These are phyloP conservation scores for Hypericum androsaemum DNA, from an alignment of 345 rosid species.

Conservation along the genomic window DNA sequence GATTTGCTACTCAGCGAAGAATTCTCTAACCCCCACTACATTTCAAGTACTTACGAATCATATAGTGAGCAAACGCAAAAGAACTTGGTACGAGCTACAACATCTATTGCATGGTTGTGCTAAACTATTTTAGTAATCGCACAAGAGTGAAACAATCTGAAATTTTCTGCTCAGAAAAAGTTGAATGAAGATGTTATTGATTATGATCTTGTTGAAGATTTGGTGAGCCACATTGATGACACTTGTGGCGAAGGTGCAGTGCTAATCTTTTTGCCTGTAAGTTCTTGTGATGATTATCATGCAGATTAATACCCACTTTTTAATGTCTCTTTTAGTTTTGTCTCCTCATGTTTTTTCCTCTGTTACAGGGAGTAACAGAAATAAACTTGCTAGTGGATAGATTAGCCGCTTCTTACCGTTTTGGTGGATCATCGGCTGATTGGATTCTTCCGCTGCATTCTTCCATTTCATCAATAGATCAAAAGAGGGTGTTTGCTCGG, in stretches of 20 bases:
- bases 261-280: constrained; percentile 81
- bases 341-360: constrained; percentile 8
- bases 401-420: constrained; percentile 68
- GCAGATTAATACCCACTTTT: neutral
- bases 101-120: constrained; percentile 1
- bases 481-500: constrained; percentile 60
- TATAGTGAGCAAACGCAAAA: constrained; percentile 55
- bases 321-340: constrained; percentile 1
- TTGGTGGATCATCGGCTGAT: constrained; percentile 69
- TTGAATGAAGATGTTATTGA: constrained; percentile 78
- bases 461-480: constrained; percentile 60
- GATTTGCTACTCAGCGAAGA: constrained; percentile 74
- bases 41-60: constrained; percentile 45
- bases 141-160: neutral
- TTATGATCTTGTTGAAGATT: constrained; percentile 86
- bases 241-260: constrained; percentile 69
- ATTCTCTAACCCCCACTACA: constrained; percentile 52
- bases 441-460: constrained; percentile 94
- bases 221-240: constrained; percentile 74
- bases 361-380: constrained; percentile 66
- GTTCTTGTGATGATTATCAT: constrained; percentile 15
- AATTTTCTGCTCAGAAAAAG: constrained; percentile 44
- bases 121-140: neutral
- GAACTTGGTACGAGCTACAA: constrained; percentile 50
- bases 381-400: constrained; percentile 62